Evolutionary conservation across 192 early-diverging fungal species (phyloP).

Genomic region (Pecoramyces ruminantium): DNA sequence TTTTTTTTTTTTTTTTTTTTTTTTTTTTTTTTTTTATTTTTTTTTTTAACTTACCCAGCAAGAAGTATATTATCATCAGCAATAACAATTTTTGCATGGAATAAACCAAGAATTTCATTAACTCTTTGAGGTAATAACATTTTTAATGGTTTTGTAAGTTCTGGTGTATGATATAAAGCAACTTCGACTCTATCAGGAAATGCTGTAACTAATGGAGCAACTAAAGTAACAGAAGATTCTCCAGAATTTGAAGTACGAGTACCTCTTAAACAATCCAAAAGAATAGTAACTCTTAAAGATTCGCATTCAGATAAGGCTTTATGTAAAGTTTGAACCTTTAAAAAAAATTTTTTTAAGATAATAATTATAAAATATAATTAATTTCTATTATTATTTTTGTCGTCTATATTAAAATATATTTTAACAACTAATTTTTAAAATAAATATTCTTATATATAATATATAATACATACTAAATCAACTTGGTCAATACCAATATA

Average conservation of each 20-base stretch:
- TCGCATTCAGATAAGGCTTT: slow-evolving; percentile 29
- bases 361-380: not conserved
- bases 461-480: slow-evolving; percentile 39
- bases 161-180: slow-evolving; percentile 77
- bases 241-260: slow-evolving; percentile 34
- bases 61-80: slow-evolving; percentile 58
- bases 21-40: no score
- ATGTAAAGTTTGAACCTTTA: slow-evolving; percentile 36
- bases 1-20: no score
- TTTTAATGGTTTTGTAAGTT: slow-evolving; percentile 49
- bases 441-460: not conserved
- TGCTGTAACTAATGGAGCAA: slow-evolving; percentile 39
- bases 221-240: slow-evolving; percentile 46
- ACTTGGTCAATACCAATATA: slow-evolving; percentile 73
- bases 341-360: not conserved
- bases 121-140: slow-evolving; percentile 62
- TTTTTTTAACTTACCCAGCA: not conserved
- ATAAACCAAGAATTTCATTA: slow-evolving; percentile 83
- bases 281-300: slow-evolving; percentile 42
- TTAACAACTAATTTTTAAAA: not conserved
- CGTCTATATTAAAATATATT: no score
- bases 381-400: no score
- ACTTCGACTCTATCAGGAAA: slow-evolving; percentile 50
- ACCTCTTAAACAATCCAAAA: slow-evolving; percentile 81
- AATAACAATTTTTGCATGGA: slow-evolving; percentile 85